These are phyloP conservation scores for Hymenoscyphus occultus DNA, from an alignment of 2,329 filamentous ascomycete species.

Conservation along the genomic window DNA sequence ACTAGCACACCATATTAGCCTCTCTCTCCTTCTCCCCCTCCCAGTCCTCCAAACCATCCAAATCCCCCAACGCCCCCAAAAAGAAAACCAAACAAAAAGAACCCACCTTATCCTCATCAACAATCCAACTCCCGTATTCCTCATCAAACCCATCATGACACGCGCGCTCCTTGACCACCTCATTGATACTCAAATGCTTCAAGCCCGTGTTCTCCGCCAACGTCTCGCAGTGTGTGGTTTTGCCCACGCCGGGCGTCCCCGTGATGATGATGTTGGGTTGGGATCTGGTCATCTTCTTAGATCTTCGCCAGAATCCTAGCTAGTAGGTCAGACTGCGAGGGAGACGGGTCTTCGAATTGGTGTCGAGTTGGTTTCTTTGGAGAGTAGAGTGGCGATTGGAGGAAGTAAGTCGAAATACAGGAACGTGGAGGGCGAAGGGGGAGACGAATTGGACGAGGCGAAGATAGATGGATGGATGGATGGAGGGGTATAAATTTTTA, in stretches of 20 bases:
- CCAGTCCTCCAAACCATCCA: not conserved
- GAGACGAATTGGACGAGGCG: too few relatives aligned
- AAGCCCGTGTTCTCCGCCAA: conserved; percentile 74
- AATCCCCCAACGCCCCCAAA: not conserved
- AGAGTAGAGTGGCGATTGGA: not conserved
- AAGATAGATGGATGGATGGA: too few relatives aligned
- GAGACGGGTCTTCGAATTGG: not conserved
- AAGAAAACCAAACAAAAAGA: not conserved
- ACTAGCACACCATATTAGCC: conserved; percentile 42
- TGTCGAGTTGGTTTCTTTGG: not conserved
- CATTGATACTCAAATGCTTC: conserved; percentile 82
- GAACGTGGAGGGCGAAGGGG: too few relatives aligned
- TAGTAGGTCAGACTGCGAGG: not conserved
- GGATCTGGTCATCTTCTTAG: conserved; percentile 34
- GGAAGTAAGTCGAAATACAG: not conserved
- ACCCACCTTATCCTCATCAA: conserved; percentile 88
- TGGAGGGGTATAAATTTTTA: not conserved
- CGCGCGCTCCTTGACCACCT: conserved; percentile 82
- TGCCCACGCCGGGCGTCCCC: conserved; percentile 92
- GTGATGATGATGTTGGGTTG: conserved; percentile 91
- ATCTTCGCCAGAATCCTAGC: not conserved
- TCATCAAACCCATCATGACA: conserved; percentile 89
- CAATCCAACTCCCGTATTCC: conserved; percentile 82
- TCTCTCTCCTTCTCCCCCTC: not conserved
- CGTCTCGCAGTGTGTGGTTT: conserved; percentile 86